Evolutionary conservation across 345 rosid species (phyloP).

Genomic region (Pistacia atlantica): DNA sequence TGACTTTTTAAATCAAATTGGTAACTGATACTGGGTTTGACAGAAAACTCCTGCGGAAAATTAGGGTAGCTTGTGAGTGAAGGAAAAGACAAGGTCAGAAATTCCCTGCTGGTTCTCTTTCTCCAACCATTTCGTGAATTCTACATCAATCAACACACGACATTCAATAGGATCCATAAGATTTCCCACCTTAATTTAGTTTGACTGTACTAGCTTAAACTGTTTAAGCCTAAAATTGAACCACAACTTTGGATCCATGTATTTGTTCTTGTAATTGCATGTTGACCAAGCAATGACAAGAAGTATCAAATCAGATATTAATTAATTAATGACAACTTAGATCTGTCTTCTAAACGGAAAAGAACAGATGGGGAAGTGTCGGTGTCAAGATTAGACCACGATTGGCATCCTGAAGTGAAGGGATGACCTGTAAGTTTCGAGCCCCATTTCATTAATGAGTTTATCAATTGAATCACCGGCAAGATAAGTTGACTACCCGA

Average conservation of each 20-base stretch:
- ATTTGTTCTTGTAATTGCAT: no score
- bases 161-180: no score
- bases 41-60: neutral
- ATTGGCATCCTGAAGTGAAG: neutral
- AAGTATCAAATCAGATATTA: no score
- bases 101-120: neutral
- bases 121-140: no score
- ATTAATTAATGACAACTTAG: neutral
- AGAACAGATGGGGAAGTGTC: neutral
- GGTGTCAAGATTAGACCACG: neutral
- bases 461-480: no score
- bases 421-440: constrained; percentile 7
- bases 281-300: no score
- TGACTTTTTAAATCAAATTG: no score
- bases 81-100: neutral
- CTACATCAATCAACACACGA: no score
- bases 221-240: no score
- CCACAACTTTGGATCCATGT: no score
- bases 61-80: neutral
- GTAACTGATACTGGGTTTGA: neutral
- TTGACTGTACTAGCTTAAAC: no score
- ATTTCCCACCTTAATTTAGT: no score
- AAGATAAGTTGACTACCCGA: neutral
- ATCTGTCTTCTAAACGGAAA: neutral
- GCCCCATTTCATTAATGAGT: neutral